Base-by-base conservation (phyloP, 2,329 filamentous ascomycete genomes). In the Fusarium sp. region DNA sequence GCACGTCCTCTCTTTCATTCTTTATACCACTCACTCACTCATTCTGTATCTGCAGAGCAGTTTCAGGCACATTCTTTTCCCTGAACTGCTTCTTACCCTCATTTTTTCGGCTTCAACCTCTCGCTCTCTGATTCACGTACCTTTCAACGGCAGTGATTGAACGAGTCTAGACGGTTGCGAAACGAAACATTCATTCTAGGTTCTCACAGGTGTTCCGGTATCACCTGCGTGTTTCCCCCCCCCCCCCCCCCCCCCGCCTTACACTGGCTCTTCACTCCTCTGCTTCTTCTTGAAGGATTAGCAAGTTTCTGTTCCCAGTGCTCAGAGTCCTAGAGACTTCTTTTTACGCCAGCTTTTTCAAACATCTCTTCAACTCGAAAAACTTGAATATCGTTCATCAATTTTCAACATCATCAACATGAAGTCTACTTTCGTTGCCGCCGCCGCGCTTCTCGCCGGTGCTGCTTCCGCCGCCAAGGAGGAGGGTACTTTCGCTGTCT, bases 401-500 rank as follows among this genome's bases (percentile, higher is more conserved):
- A 52, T 43, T 42, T 27, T 43, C 29, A 50, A 22, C 27, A 24
- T n/a, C 30, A 24, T 50, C 69, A 75, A 20, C 52, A 83, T 83
- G 82, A 83, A 82, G 75, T 72, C 78, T 62, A 66, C 73, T 54
- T 65, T 75, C 46, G 68, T 72, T 42, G 63, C 77, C 51, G 76
- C 77, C 54, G 59, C 82, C 45, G 78, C 82, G 67, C 83, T 83
- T 68, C 68, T 83, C 38, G 78, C 80, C 51, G 77, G 81, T 65
- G 78, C 80, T 34, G 81, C 70, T 58, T 50, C 73, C 66, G 76
- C 83, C 76, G 81, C 81, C 25, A 62, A 72, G 71, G 84, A 86
- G 73, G 76, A 80, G 52, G 83, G 86, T 59, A 89, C 88, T 45
- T 89, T 91, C 73, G 90, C 90, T 57, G 91, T 93, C 77, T 87